Base-by-base conservation (phyloP, 164 flowering plant species). In the Dillenia suffruticosa region DNA sequence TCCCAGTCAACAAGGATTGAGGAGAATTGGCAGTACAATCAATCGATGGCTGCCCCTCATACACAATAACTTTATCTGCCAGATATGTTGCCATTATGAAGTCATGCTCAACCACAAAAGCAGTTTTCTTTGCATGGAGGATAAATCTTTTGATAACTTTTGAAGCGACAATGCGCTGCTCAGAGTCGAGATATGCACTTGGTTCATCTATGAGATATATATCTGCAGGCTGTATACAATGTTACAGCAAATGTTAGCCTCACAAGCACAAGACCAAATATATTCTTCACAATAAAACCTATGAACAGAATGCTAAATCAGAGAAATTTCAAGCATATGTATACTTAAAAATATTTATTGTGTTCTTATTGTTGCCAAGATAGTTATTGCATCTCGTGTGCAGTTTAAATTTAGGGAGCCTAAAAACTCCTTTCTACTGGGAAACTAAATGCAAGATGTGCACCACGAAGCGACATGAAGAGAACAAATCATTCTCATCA, bases 31-130 rank as follows among this genome's bases (percentile, higher is more conserved):
- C 97, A 61, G 57, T 66, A 73, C 97, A 95, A 71, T 90, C 94
- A 51, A 92, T 48, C 10, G 97, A 95, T 44, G 97, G 90, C 67
- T 32, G 63, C 54, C 99, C 97, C 67, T 95, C 97, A 15, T 85
- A 95, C 60, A 92, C 97, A 65, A 95, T 87, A 24, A 95, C 97
- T 75, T 91, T 72, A 70, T 95, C 97, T 8, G 97, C 99, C 56
- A 92, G 77, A 74, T 92, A 92, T 49, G 99, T 92, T 46, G 97
- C 99, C 99, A 95, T 95, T 12, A 95, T 92, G 58, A 95, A 95
- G 75, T 95, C 99, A 61, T 95, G 99, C 81, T 95, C 99, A 26
- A 95, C 99, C 52, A 95, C 88, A 71, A 92, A 95, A 56, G 99
- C 99, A 40, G 99, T 95, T 77, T 92, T 92, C 86, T 92, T 91